A percentile compares a stretch with the other conserved stretches of the same genome.
Conservation (phyloP, 371 early-diverging fungal genomes). For the Lichtheimia hyalospora region DNA sequence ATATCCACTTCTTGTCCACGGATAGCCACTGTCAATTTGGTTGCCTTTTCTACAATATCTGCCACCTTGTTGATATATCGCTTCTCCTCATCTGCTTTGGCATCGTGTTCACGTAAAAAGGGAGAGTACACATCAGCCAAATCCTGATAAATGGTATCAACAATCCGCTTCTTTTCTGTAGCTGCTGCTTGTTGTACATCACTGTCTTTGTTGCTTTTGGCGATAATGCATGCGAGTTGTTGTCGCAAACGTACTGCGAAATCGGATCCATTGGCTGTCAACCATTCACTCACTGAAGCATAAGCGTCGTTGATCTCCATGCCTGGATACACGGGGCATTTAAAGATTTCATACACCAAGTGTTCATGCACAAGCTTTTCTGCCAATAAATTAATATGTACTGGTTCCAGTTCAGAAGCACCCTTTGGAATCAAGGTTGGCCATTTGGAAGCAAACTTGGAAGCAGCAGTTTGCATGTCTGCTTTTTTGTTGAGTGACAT, state of each 20-base stretch:
- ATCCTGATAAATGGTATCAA: slow-evolving; percentile 41
- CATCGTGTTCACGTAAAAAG: slow-evolving; percentile 43
- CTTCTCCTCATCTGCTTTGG: slow-evolving; percentile 17
- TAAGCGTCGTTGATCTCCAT: slow-evolving; percentile 56
- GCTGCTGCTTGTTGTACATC: slow-evolving; percentile 46
- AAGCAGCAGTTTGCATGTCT: slow-evolving; percentile 45
- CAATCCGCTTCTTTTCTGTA: slow-evolving; percentile 31
- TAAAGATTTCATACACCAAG: slow-evolving; percentile 47
- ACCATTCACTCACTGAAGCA: slow-evolving; percentile 50
- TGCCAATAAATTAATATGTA: slow-evolving; percentile 52
- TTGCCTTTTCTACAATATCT: slow-evolving; percentile 57
- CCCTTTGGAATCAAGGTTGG: slow-evolving; percentile 21
- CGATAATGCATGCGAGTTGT: slow-evolving; percentile 57
- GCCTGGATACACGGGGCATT: slow-evolving; percentile 51
- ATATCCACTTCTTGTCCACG: slow-evolving; percentile 60
- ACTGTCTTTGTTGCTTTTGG: slow-evolving; percentile 45
- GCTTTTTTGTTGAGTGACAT: slow-evolving; percentile 58
- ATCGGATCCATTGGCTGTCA: slow-evolving; percentile 44
- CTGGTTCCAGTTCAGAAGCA: slow-evolving; percentile 39
- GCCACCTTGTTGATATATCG: slow-evolving; percentile 42
- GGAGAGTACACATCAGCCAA: slow-evolving; percentile 46
- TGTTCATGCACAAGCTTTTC: slow-evolving; percentile 60
- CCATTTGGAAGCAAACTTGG: slow-evolving; percentile 36
- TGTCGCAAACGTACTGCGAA: slow-evolving; percentile 57
- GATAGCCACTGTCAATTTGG: slow-evolving; percentile 55